These are phyloP conservation scores for Aspergillus transmontanensis DNA, from an alignment of 2,329 filamentous ascomycete genomes.

Conservation along the genomic window DNA sequence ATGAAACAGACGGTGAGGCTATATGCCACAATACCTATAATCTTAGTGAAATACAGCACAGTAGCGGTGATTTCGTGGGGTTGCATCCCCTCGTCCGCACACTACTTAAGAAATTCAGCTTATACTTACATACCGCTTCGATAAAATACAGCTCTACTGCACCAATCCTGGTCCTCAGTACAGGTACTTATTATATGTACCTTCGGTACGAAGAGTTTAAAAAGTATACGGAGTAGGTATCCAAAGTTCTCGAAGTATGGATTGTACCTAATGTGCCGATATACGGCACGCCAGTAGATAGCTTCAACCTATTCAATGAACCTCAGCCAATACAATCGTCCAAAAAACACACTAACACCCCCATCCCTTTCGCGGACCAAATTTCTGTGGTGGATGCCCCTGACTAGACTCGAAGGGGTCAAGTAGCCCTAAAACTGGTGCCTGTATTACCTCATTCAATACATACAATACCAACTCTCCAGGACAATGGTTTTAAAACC, in stretches of 20 bases:
- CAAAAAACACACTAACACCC: background rate
- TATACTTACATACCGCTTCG: background rate
- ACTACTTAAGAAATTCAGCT: background rate
- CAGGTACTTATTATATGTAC: background rate
- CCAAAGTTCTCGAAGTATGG: background rate
- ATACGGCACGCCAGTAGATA: background rate
- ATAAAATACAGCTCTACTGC: background rate
- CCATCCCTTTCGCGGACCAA: background rate
- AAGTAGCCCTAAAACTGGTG: background rate
- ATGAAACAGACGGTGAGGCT: background rate
- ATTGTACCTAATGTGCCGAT: background rate
- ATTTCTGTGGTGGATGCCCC: constrained; percentile 15
- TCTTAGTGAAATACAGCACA: background rate
- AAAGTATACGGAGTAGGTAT: background rate
- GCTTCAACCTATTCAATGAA: background rate
- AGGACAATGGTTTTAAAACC: too few species aligned
- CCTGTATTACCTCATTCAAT: background rate
- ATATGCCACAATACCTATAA: background rate
- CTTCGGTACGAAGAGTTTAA: background rate
- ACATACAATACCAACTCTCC: background rate
- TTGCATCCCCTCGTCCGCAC: background rate
- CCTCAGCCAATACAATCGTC: background rate
- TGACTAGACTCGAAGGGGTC: constrained; percentile 14
- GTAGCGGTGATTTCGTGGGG: background rate
- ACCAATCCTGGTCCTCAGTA: background rate